A percentile compares a stretch with the other conserved stretches of the same genome.
phyloP scores from a whole-genome alignment of 768 basidiomycete genomes.

The Russula sp. region DNA sequence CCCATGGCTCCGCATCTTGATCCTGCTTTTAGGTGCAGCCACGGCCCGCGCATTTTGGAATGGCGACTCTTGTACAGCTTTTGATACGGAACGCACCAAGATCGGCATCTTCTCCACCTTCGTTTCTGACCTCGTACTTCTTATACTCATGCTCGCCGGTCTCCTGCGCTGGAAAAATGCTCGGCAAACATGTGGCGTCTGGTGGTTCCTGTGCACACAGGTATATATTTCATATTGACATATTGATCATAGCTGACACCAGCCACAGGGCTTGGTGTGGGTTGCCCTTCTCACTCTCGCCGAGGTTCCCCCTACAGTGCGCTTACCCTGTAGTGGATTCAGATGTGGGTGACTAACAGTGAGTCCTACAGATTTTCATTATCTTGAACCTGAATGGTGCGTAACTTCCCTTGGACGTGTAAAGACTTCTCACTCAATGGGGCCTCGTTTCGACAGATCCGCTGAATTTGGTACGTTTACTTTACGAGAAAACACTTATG shows the following conservation, averaged over 20 bases:
- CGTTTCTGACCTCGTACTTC: slow-evolving; percentile 10
- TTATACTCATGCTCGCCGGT: slow-evolving; percentile 14
- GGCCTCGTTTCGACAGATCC: background rate
- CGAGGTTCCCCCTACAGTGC: slow-evolving; percentile 14
- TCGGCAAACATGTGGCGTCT: background rate
- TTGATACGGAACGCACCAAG: background rate
- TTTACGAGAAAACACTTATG: background rate
- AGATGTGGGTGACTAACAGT: background rate
- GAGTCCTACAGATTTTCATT: slow-evolving; percentile 8
- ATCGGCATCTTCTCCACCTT: slow-evolving; percentile 5
- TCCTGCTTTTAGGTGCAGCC: background rate
- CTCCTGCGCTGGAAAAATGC: slow-evolving; percentile 10
- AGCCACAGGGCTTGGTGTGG: slow-evolving; percentile 9
- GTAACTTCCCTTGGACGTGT: background rate
- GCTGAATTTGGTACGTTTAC: slow-evolving; percentile 15
- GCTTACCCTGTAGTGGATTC: background rate
- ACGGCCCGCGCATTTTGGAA: background rate
- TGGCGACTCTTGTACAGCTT: background rate
- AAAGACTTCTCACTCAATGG: background rate
- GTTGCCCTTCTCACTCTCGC: slow-evolving; percentile 8
- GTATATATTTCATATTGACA: background rate
- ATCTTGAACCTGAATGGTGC: slow-evolving; percentile 18
- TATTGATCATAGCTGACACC: background rate
- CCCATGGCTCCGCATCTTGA: background rate
- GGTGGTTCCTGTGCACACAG: slow-evolving; percentile 13